Percentiles rank a stretch among this genome's conserved stretches.
phyloP scores from a whole-genome alignment of 1,284 basidiomycete species.

The Irpex rosettiformis region DNA sequence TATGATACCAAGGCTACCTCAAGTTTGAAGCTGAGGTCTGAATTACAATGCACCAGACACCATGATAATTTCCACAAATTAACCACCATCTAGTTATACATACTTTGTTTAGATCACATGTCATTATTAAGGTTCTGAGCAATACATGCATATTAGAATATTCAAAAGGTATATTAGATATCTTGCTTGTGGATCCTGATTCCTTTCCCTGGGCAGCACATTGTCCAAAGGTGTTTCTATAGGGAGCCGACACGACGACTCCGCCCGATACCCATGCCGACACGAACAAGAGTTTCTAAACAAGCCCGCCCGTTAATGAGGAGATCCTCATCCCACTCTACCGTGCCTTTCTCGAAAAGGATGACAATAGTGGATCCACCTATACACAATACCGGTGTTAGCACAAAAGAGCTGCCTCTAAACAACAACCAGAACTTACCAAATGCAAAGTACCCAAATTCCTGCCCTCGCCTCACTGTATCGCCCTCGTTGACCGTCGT shows the following conservation, averaged over 20 bases:
- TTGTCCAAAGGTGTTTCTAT: too few relatives aligned
- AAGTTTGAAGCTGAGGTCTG: too few relatives aligned
- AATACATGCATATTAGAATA: too few relatives aligned
- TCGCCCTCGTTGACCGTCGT: constrained; percentile 87
- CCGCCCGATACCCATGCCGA: constrained; percentile 80
- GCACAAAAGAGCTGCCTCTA: background rate
- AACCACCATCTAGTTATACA: too few relatives aligned
- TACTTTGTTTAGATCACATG: too few relatives aligned
- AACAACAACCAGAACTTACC: constrained; percentile 45
- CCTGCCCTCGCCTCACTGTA: constrained; percentile 76
- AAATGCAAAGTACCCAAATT: constrained; percentile 93
- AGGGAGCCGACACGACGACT: constrained; percentile 11
- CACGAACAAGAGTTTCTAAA: constrained; percentile 85
- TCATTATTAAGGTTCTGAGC: too few relatives aligned
- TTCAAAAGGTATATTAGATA: too few relatives aligned
- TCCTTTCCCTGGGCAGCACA: too few relatives aligned
- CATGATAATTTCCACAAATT: too few relatives aligned
- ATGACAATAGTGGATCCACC: constrained; percentile 89
- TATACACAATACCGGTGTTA: constrained; percentile 27
- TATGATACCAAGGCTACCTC: too few relatives aligned
- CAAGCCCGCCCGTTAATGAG: constrained; percentile 78
- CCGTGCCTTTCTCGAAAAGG: constrained; percentile 77
- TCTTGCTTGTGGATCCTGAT: too few relatives aligned
- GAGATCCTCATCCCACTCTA: constrained; percentile 93
- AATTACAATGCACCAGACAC: too few relatives aligned